Percentiles rank a stretch among this genome's conserved stretches.
Conservation (phyloP, 2,329 filamentous ascomycete species). For the Aureobasidium sp. region DNA sequence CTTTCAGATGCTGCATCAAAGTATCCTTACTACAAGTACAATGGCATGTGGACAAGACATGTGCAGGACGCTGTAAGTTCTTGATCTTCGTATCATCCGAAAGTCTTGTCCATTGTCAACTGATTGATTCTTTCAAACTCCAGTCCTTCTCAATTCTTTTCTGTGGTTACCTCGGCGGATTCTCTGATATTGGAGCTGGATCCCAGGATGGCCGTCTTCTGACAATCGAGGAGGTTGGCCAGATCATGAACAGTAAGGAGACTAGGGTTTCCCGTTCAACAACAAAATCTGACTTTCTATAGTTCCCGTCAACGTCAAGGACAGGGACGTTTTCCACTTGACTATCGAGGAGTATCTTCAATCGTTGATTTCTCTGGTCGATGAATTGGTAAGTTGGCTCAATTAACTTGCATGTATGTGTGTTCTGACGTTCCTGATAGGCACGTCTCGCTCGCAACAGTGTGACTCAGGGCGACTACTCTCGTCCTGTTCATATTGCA, state of each 20-base stretch:
- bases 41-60: conserved; percentile 73
- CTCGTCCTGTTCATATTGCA: conserved; percentile 77
- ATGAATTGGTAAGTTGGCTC: conserved; percentile 58
- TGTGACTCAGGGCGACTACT: conserved; percentile 83
- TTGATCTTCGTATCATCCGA: not conserved
- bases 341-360: conserved; percentile 97
- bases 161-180: conserved; percentile 72
- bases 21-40: conserved; percentile 98
- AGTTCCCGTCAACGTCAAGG: conserved; percentile 90
- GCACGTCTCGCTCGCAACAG: conserved; percentile 86
- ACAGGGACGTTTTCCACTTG: conserved; percentile 83
- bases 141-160: conserved; percentile 51
- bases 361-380: conserved; percentile 74
- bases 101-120: not conserved
- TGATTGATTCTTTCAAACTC: not conserved
- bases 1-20: conserved; percentile 67
- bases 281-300: not conserved
- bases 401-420: not conserved
- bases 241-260: conserved; percentile 57
- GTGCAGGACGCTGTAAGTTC: conserved; percentile 67
- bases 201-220: conserved; percentile 53
- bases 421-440: conserved; percentile 25
- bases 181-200: conserved; percentile 30
- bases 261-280: not conserved
- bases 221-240: conserved; percentile 80